Evolutionary conservation across 164 flowering plant genomes (phyloP).

Genomic region (Kingdonia uniflora): DNA sequence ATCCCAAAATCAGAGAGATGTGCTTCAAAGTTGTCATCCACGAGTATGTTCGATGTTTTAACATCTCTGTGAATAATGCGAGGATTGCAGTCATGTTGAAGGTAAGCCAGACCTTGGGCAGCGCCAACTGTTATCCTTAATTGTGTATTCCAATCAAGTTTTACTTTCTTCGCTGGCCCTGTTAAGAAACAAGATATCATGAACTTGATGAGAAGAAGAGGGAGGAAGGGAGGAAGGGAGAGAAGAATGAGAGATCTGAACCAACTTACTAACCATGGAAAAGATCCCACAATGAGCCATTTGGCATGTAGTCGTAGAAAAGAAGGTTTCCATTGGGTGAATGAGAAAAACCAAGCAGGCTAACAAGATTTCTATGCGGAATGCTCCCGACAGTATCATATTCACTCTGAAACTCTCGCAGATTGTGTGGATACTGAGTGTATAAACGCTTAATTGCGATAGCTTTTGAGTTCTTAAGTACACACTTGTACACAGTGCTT

Average conservation of each 20-base stretch:
- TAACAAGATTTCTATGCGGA: slow-evolving; percentile 77
- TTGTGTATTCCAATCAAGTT: slow-evolving; percentile 86
- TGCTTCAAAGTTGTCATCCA: slow-evolving; percentile 85
- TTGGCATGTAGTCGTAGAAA: slow-evolving; percentile 91
- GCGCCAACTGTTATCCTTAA: slow-evolving; percentile 83
- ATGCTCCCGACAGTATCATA: slow-evolving; percentile 84
- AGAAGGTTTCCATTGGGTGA: slow-evolving; percentile 76
- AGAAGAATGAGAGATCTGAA: neutral
- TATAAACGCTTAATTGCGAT: slow-evolving; percentile 85
- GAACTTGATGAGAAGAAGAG: neutral
- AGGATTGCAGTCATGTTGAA: slow-evolving; percentile 90
- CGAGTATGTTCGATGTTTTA: slow-evolving; percentile 78
- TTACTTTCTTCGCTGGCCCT: slow-evolving; percentile 78
- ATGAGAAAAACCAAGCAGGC: slow-evolving; percentile 78
- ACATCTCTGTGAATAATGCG: slow-evolving; percentile 82
- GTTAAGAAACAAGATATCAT: neutral
- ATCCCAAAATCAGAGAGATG: slow-evolving; percentile 94
- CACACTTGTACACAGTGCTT: slow-evolving; percentile 89
- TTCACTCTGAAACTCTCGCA: slow-evolving; percentile 80
- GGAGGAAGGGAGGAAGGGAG: no score
- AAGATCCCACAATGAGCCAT: slow-evolving; percentile 94
- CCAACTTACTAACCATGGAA: slow-evolving; percentile 93
- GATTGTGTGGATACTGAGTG: slow-evolving; percentile 44
- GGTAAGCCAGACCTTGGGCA: slow-evolving; percentile 88
- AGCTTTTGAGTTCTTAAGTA: slow-evolving; percentile 68